These are phyloP conservation scores for Leishmania guyanensis DNA, from an alignment of 208 protist species.

Conservation along the genomic window DNA sequence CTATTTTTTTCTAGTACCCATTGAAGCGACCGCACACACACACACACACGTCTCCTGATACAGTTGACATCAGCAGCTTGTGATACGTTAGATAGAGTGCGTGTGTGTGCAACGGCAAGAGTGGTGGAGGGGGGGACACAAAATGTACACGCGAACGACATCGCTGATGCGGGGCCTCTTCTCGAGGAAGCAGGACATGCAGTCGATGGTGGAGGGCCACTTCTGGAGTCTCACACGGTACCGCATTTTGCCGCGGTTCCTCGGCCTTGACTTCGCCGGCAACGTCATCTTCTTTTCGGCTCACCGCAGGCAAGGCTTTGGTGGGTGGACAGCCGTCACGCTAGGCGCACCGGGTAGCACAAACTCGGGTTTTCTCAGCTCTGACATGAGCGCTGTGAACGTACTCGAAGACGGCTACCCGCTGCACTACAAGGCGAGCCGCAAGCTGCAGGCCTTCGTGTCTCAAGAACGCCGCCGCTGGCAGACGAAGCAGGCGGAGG, in stretches of 20 bases:
- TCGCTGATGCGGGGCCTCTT: slow-evolving; percentile 29
- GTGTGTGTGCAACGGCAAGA: background rate
- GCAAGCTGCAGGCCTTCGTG: slow-evolving; percentile 75
- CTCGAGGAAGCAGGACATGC: slow-evolving; percentile 41
- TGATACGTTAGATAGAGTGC: background rate
- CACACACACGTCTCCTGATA: background rate
- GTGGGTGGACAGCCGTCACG: slow-evolving; percentile 87
- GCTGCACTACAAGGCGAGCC: slow-evolving; percentile 81
- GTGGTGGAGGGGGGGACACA: too few relatives aligned
- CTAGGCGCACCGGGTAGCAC: slow-evolving; percentile 57
- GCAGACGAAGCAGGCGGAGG: slow-evolving; percentile 43
- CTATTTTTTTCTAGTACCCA: background rate
- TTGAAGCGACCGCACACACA: background rate
- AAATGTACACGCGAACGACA: slow-evolving; percentile 36
- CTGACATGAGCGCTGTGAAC: slow-evolving; percentile 70
- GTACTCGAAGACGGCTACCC: slow-evolving; percentile 91
- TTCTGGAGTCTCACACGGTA: slow-evolving; percentile 91
- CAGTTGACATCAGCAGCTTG: background rate
- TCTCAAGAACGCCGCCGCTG: slow-evolving; percentile 56
- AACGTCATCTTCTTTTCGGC: slow-evolving; percentile 87
- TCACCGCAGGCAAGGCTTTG: slow-evolving; percentile 76
- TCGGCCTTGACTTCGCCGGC: slow-evolving; percentile 83
- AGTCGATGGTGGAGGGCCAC: slow-evolving; percentile 70
- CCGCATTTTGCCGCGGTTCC: slow-evolving; percentile 72
- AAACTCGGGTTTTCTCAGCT: slow-evolving; percentile 49